Base-by-base conservation (phyloP, 768 basidiomycete species). In the Heimioporus sp. region DNA sequence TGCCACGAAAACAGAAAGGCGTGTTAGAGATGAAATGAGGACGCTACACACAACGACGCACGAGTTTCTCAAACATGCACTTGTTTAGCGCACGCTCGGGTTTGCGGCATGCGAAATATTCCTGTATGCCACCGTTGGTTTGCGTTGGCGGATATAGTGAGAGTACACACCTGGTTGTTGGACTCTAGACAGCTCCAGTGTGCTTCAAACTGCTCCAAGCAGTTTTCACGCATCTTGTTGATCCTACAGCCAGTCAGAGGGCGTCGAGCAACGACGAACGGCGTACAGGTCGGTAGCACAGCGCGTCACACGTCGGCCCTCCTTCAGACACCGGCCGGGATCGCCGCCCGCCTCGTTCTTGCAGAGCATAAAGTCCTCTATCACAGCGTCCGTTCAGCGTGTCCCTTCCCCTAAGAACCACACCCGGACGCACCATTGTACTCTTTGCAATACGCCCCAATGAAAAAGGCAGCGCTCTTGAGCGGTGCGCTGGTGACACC, bases 321-420 rank as follows among this genome's bases (percentile, higher is more conserved):
- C 97, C 78, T 90, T 90, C 74, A 98, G 66, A 72, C 97, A 99
- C 68, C 95, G 92, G 19, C 72, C 92, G 10, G 96, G 93, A 64
- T 96, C 87, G 28, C 60, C 54, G 53, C 87, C 80, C 65, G 81
- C 87, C 76, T 98, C 95, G 20, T 83, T 77, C 76, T 98, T 98
- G 81, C 97, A 99, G 48, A 98, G 87, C 92, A 98, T 96, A 64
- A 92, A 92, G 75, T 92, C 90, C 80, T 92, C 90, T 91, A 65
- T 45, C 48, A 49, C 49, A 43, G 34, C 5, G 34, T 30, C 10
- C 30, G n/a, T 44, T 66, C n/a, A 67, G 55, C 35, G 51, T 24
- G 41, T 34, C 15, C 17, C 10, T 10, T 35, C n/a, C 20, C 19
- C n/a, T 8, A 20, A 44, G 30, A 32, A 5, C 2, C 9, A 13